Conservation (phyloP, 2,329 filamentous ascomycete species). For the Ceratocystis cacaofunesta region DNA sequence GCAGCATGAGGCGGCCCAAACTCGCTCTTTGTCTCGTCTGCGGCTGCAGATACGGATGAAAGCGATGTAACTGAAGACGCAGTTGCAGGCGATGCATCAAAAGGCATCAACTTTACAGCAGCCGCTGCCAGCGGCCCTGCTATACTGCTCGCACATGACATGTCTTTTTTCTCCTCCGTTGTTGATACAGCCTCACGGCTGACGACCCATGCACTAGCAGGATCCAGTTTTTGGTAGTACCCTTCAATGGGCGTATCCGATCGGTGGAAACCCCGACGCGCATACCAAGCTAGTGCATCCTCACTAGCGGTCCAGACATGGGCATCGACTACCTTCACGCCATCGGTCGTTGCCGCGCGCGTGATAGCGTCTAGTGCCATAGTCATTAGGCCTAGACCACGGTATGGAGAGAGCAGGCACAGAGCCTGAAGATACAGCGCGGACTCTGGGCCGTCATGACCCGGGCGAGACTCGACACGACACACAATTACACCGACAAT, state of each 20-base stretch:
- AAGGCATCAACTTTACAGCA: not conserved
- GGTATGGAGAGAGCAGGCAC: constrained; percentile 47
- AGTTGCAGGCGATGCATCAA: constrained; percentile 19
- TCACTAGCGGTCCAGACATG: constrained; percentile 56
- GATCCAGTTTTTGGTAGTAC: constrained; percentile 49
- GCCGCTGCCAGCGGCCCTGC: not conserved
- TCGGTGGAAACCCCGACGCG: constrained; percentile 39
- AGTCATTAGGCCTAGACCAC: constrained; percentile 42
- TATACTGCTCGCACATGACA: constrained; percentile 15
- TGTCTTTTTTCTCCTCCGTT: constrained; percentile 12
- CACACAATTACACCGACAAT: constrained; percentile 48
- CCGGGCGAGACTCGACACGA: constrained; percentile 39
- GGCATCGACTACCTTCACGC: constrained; percentile 38
- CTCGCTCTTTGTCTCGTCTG: not conserved
- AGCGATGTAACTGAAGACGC: constrained; percentile 25
- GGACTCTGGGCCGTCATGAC: constrained; percentile 25
- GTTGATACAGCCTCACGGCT: constrained; percentile 29
- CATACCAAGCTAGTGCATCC: constrained; percentile 49
- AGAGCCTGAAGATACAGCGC: constrained; percentile 52
- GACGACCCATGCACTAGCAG: constrained; percentile 47
- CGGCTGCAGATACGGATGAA: constrained; percentile 13
- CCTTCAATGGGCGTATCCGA: constrained; percentile 34
- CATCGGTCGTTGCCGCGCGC: constrained; percentile 26
- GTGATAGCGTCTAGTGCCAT: constrained; percentile 41
- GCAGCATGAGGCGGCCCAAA: no score